These are phyloP conservation scores for Brachypodium distachyon DNA, from an alignment of 202 grass and related monocot species.

Conservation along the genomic window DNA sequence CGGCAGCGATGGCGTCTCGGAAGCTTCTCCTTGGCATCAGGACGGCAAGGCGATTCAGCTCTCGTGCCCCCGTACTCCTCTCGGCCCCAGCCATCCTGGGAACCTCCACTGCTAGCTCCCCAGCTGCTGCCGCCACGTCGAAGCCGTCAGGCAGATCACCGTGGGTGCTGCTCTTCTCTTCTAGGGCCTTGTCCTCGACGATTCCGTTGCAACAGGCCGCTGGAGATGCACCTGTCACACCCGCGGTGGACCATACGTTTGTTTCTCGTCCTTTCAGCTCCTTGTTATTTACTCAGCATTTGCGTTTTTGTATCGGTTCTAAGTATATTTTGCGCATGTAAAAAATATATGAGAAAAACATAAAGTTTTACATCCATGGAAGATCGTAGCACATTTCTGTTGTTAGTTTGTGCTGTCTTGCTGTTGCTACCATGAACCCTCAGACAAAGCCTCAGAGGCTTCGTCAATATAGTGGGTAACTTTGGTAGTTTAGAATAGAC, in stretches of 20 bases:
- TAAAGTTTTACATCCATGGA: neutral
- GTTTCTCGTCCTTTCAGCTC: neutral
- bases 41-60: neutral
- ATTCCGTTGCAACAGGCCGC: neutral
- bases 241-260: slow-evolving; percentile 10
- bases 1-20: slow-evolving; percentile 37
- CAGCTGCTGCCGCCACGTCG: neutral
- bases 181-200: slow-evolving; percentile 27
- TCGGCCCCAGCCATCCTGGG: neutral
- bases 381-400: neutral
- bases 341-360: neutral
- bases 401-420: neutral
- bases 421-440: neutral
- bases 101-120: neutral
- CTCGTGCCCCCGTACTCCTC: neutral
- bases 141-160: neutral
- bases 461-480: neutral
- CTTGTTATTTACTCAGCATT: neutral
- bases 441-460: neutral
- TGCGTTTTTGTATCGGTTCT: neutral
- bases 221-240: slow-evolving; percentile 5
- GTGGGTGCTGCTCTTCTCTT: neutral
- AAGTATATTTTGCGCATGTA: neutral
- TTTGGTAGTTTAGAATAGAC: neutral
- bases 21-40: slow-evolving; percentile 19